Evolutionary conservation across 805 yeast genomes (phyloP), one percentile per base, ranked within the genome.

Genomic region (Nakazawaea holstii): DNA sequence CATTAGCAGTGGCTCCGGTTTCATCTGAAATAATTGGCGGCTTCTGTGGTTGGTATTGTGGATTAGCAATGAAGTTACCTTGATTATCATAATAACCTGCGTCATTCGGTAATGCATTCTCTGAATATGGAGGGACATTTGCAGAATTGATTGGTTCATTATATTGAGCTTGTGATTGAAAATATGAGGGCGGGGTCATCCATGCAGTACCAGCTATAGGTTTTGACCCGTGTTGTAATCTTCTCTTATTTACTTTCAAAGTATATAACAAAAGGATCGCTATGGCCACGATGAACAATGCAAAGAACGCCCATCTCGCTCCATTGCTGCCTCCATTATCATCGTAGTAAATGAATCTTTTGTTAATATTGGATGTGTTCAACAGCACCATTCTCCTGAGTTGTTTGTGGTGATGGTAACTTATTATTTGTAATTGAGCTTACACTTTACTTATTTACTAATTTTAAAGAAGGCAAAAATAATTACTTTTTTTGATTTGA

Each of bases 151-250:
- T 49, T 0, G 74, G 75, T 40, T 70, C 72, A 46, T 73, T 68
- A 53, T 79, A 75, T 49, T 78, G 81, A 44, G 67, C 69, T 56
- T 85, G 86, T 1, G 89, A 77, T 54, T 82, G 88, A 41, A 70
- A 60, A 58, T 87, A 87, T 9, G 82, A 72, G 0, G 95, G 95
- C 6, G 96, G 96, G 0, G 94, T 84, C 69, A 89, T 79, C 95
- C 95, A 86, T 9, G 86, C 77, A 1, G 94, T 86, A 8, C 92
- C 92, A 50, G 77, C 68, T 1, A 87, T 69, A 0, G 96, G 95
- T 27, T 52, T 69, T 66, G 38, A 79, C 77, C 84, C 84, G 24
- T 59, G 57, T 38, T 58, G 63, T 8, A 67, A 53, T 61, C 95
- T 71, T 48, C 70, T 71, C 40, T 68, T 74, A 57, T 86, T 86